Evolutionary conservation across 139 green algal genomes (phyloP), one percentile per base, ranked within the genome.

Genomic region (Haematococcus sp.): DNA sequence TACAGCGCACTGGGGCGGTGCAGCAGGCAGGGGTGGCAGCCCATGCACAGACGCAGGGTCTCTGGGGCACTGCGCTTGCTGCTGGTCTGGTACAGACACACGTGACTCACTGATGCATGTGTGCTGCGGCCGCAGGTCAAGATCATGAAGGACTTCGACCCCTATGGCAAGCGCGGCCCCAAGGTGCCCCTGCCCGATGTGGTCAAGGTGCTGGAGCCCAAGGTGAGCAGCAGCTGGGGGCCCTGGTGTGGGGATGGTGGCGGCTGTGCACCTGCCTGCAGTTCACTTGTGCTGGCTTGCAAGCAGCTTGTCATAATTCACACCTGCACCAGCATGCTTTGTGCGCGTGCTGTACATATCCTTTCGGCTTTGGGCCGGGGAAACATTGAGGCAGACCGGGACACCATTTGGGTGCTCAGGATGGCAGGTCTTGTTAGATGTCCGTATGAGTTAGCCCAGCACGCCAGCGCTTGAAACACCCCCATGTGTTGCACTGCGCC

Each of bases 91-190:
- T 40, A 5, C 28, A 27, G n/a, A n/a, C n/a, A n/a, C 15, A 55
- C 32, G 17, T 55, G 63, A 33, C 30, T 56, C 27, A 40, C 15
- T 16, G 33, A 49, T 20, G 9, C 31, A 69, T n/a, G 58, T 65
- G n/a, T 17, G 34, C 25, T 4, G 34, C 20, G 23, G 61, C 34
- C 52, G 22, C 80, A 93, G 89, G 90, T 97, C 28, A 93, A 95
- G 68, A 99, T 99, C 86, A 99, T 99, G 96, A 97, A 97, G 81
- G 91, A 97, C 60, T 95, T 88, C 78, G 96, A 99, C 76, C 95
- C 96, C 55, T 94, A 71, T n/a, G 96, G 96, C 56, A 97, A 97
- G 88, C 78, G 87, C 28, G 96, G 96, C 58, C 95, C 96, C 59
- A 92, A 89, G 77, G 92, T 75, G 35, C 95, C 96, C 23, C 80